Conservation (phyloP, 192 early-diverging fungal genomes). For the Phlyctochytrium planicorne region DNA sequence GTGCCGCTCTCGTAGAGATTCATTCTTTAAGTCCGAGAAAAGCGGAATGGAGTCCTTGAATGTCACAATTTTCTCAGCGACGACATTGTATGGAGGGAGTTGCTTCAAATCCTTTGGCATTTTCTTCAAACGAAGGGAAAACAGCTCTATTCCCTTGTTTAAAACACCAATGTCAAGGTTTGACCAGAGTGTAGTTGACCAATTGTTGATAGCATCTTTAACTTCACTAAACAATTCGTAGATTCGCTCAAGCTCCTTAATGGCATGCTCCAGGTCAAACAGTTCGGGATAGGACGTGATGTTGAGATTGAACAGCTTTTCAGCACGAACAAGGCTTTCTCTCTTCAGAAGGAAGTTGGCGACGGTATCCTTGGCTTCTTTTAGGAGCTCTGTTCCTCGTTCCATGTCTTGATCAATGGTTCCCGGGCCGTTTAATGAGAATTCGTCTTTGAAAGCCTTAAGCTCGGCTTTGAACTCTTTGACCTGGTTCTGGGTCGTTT, state of each 20-base stretch:
- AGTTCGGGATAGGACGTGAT: constrained; percentile 65
- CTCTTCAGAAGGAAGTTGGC: constrained; percentile 38
- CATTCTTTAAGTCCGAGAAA: constrained; percentile 59
- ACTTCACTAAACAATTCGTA: constrained; percentile 61
- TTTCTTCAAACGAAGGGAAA: constrained; percentile 46
- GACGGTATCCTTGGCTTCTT: constrained; percentile 48
- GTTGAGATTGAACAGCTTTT: constrained; percentile 59
- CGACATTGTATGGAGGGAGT: constrained; percentile 62
- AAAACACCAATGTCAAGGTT: constrained; percentile 60
- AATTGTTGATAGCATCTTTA: constrained; percentile 52
- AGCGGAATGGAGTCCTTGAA: constrained; percentile 64
- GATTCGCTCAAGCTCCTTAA: constrained; percentile 58
- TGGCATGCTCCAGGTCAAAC: constrained; percentile 53
- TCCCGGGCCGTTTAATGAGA: constrained; percentile 53
- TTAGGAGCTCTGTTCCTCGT: constrained; percentile 44
- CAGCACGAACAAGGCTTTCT: constrained; percentile 56
- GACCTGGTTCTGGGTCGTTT: constrained; percentile 56
- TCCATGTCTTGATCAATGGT: constrained; percentile 56
- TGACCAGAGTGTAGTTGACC: constrained; percentile 64
- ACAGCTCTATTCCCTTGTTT: constrained; percentile 59
- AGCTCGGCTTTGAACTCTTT: constrained; percentile 49
- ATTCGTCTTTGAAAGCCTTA: constrained; percentile 54
- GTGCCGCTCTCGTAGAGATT: constrained; percentile 56
- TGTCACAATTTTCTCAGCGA: constrained; percentile 63
- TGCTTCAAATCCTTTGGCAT: constrained; percentile 62